phyloP scores from a whole-genome alignment of 495 filamentous ascomycete genomes.

The Pseudoneurospora amorphoporcata region DNA sequence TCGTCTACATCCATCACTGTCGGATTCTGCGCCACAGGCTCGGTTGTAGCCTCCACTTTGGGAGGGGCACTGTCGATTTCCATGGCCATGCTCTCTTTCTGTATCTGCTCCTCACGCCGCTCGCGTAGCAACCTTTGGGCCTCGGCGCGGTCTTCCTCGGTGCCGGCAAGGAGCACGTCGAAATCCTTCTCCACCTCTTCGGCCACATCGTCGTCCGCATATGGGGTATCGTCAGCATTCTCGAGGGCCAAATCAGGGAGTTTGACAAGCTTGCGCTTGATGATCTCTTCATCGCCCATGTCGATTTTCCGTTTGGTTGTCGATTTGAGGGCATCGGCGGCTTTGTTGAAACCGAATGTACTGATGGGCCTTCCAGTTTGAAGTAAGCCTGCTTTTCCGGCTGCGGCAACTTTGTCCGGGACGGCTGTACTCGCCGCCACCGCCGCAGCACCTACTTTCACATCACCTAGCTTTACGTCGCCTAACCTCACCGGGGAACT shows the following conservation, averaged over 20 bases:
- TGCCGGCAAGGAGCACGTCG: slow-evolving; percentile 51
- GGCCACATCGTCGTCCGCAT: slow-evolving; percentile 48
- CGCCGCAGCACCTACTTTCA: slow-evolving; percentile 15
- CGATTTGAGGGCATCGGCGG: slow-evolving; percentile 56
- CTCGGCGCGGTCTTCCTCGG: slow-evolving; percentile 83
- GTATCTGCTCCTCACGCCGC: slow-evolving; percentile 37
- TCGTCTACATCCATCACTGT: slow-evolving; percentile 50
- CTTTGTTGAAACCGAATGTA: slow-evolving; percentile 71
- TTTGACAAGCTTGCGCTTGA: slow-evolving; percentile 76
- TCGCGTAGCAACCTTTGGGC: slow-evolving; percentile 65
- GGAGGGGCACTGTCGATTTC: slow-evolving; percentile 31
- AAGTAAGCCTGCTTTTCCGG: slow-evolving; percentile 11
- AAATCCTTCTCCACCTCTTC: slow-evolving; percentile 56
- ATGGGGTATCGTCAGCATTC: slow-evolving; percentile 47
- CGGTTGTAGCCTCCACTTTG: slow-evolving; percentile 1
- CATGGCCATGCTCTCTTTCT: slow-evolving; percentile 39
- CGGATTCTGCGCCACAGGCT: neutral
- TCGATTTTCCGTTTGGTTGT: slow-evolving; percentile 63
- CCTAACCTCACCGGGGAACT: slow-evolving; percentile 30
- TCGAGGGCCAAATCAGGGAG: slow-evolving; percentile 65
- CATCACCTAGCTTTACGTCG: slow-evolving; percentile 19
- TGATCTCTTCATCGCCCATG: slow-evolving; percentile 80
- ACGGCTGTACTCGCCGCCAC: neutral
- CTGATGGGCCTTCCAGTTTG: slow-evolving; percentile 46
- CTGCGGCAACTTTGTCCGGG: slow-evolving; percentile 2